Base-by-base conservation (phyloP, 352 stramenopile genomes). In the Albugo laibachii region DNA sequence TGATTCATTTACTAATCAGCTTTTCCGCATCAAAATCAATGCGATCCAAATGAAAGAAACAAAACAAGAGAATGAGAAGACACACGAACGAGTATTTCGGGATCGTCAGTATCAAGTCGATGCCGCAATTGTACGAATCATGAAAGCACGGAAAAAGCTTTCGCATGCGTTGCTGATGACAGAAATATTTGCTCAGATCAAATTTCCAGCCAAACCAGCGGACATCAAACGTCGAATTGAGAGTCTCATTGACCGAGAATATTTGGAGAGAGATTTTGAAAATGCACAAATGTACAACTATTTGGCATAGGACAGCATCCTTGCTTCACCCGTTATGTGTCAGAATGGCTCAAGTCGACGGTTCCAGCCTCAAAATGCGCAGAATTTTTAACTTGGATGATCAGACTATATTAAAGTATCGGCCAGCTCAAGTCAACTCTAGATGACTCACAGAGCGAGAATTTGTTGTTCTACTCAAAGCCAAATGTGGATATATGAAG, bases 141-240 rank as follows among this genome's bases (percentile, higher is more conserved):
- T 99, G 94, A 99, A 99, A 73, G 71, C 92, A n/a, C 80, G 93
- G 45, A 98, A 97, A 69, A 87, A 80, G 35, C 59, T 98, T 8
- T 83, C 74, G 39, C 93, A 98, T 58, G 86, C 95, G 55, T 69
- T 97, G 54, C 65, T 99, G 18, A 91, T 98, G 63, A 82, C 86
- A 16, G 89, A 98, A 68, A 88, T 98, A 19, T 95, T 95, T n/a
- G 75, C 72, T 40, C 93, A 98, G 53, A 62, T 99, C 19, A 88
- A 69, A 38, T 88, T 93, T 49, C 69, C 70, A 2, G 73, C 76
- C 15, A 89, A 86, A 49, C 65, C 78, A 34, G 63, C 70, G 5
- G 69, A 88, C 49, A 78, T 95, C 54, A 93, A 93, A 63, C 70
- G 76, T 19, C 79, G 80, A 43, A 91, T 95, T 36, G 81, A 93